These are phyloP conservation scores for Ascochyta lentis DNA, from an alignment of 2,329 filamentous ascomycete genomes.

Conservation along the genomic window DNA sequence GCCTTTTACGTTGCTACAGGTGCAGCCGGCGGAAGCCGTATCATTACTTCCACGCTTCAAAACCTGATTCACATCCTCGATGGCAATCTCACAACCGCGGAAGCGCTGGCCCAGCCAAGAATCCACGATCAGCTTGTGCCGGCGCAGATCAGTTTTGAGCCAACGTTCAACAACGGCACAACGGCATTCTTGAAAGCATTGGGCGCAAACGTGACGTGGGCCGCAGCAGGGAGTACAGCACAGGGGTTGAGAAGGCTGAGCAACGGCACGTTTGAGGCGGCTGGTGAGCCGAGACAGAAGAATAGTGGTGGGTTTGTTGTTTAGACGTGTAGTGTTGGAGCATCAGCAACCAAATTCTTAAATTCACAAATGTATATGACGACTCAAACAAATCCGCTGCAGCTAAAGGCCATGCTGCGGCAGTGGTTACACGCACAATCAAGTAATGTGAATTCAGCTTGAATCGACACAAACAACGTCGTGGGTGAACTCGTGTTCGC, in stretches of 20 bases:
- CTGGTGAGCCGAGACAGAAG: conserved; percentile 75
- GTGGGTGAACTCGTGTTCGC: background rate
- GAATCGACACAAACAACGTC: background rate
- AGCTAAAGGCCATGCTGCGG: too few relatives aligned
- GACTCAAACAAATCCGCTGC: too few relatives aligned
- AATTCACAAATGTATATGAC: background rate
- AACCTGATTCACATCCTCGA: conserved; percentile 77
- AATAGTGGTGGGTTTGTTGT: conserved; percentile 71
- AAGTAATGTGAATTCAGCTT: too few relatives aligned
- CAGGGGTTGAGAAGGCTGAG: conserved; percentile 69
- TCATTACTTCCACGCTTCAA: conserved; percentile 81
- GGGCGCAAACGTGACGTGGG: conserved; percentile 76
- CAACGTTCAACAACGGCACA: conserved; percentile 68
- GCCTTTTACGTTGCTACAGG: conserved; percentile 72
- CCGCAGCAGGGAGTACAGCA: conserved; percentile 70
- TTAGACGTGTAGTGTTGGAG: conserved; percentile 30
- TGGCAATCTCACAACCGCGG: conserved; percentile 62
- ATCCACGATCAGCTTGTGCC: conserved; percentile 85
- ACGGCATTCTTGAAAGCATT: conserved; percentile 66
- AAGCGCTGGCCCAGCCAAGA: conserved; percentile 71
- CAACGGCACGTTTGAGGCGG: conserved; percentile 79
- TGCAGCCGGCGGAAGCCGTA: conserved; percentile 80
- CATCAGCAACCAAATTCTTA: background rate
- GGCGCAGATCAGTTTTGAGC: conserved; percentile 72
- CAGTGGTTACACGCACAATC: background rate